Evolutionary conservation across 345 rosid species (phyloP).

Genomic region (Microthlaspi erraticum): DNA sequence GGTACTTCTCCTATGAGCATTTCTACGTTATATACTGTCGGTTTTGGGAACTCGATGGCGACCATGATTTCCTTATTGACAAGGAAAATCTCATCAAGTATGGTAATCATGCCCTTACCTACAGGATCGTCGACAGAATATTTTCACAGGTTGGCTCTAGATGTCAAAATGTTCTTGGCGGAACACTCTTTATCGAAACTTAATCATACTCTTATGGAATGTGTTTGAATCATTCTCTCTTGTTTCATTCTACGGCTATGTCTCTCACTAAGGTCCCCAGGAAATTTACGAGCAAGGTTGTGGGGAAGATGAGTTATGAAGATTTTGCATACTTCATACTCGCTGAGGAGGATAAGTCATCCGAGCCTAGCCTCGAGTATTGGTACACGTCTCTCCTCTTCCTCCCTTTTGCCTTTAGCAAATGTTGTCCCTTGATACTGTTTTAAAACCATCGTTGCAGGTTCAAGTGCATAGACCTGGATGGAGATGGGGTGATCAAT

Average conservation of each 20-base stretch:
- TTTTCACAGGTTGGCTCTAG: constrained; percentile 75
- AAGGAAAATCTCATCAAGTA: constrained; percentile 81
- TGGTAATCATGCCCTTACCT: constrained; percentile 84
- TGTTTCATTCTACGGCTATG: background rate
- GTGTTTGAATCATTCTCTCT: background rate
- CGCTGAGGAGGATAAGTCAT: constrained; percentile 90
- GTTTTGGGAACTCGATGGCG: constrained; percentile 84
- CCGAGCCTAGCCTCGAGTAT: constrained; percentile 86
- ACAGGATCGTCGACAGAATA: constrained; percentile 85
- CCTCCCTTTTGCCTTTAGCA: background rate
- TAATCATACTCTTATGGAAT: background rate
- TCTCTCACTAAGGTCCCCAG: constrained; percentile 61
- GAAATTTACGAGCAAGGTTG: constrained; percentile 71
- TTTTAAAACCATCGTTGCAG: constrained; percentile 44
- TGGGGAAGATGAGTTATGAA: constrained; percentile 93
- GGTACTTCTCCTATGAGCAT: constrained; percentile 96
- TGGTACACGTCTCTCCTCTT: constrained; percentile 56
- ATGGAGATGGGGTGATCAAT: constrained; percentile 78
- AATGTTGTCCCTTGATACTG: constrained; percentile 8
- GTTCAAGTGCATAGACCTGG: constrained; percentile 94
- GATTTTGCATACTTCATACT: constrained; percentile 94
- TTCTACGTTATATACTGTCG: constrained; percentile 87
- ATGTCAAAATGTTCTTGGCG: constrained; percentile 36
- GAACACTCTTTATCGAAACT: constrained; percentile 24
- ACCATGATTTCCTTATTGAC: constrained; percentile 83